Evolutionary conservation across 805 yeast species (phyloP), one percentile per base, ranked within the genome.

Genomic region (Dipodascus geniculatus): DNA sequence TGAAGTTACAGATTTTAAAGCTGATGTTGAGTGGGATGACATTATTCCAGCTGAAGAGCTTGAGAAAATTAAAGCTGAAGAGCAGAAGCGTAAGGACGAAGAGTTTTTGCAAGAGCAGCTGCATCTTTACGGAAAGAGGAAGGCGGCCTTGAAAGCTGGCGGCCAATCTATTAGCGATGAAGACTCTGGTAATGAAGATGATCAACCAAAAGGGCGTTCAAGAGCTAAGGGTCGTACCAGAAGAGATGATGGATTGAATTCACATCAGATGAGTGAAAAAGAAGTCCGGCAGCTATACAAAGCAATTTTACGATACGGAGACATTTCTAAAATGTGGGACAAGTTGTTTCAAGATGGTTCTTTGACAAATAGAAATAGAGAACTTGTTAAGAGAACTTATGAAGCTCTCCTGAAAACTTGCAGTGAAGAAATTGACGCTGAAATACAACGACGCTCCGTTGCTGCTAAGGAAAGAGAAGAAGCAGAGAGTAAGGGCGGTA

Each of bases 11-110:
- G 99, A 93, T 67, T 95, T 90, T 68, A 93, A 93, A 72, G 98
- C 99, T 0, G 96, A 91, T 68, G 89, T 91, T 57, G 95, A 89
- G 58, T 93, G 99, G 99, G 98, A 93, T 71, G 99, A 93, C 68
- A 93, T 93, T 61, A 93, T 93, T 63, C 99, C 99, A 0, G 90
- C 87, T 59, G 96, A 87, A 48, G 99, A 93, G 68, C 74, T 95
- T 58, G 77, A 81, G 56, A 87, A 85, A 66, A 75, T 93, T 61
- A 93, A 93, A 66, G 96, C 86, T 58, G 96, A 89, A 54, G 99
- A 93, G 66, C 83, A 85, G 74, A 84, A 82, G 66, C 78, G 85
- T 51, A 78, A 83, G 48, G 97, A 93, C 60, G 97, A 91, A 58
- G 85, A 81, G 58, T 90, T 81, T 63, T 76, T 93, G 54, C 82